Base-by-base conservation (phyloP, 305 asterid species). In the Fraxinus paxiana region DNA sequence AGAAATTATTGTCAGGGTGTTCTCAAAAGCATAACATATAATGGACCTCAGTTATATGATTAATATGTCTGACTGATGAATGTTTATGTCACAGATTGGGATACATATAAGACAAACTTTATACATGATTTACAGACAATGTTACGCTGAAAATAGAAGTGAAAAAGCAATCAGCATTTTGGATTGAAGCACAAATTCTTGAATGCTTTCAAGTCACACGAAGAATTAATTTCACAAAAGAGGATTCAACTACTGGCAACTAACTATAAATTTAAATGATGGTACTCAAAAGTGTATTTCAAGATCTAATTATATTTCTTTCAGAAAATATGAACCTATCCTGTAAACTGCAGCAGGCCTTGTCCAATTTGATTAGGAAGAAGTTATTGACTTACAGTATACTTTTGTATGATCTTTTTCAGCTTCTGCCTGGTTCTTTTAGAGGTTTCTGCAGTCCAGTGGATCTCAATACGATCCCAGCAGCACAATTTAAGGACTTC, bases 391-490 rank as follows among this genome's bases (percentile, higher is more conserved):
- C 95, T 86, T 87, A 96, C 99, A 85, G 86, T 91, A 81, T 88
- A 96, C 86, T 92, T 91, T 51, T 93, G 92, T 26, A 96, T 89
- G 48, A 93, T 90, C 89, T 90, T 94, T 81, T 86, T 91, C 73
- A 94, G 85, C 88, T 96, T 93, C 87, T 88, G 90, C 86, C 98
- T 88, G 79, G 90, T 88, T 85, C 86, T 89, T 87, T 87, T 93
- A 76, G 92, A 91, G 85, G 82, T 90, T 81, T 92, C 99, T 83
- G 91, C 78, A 81, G 90, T 89, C 72, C 85, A 69, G 85, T 86
- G 78, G 86, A 80, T 90, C 79, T 93, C 97, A 12, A 80, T 61
- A 75, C 88, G 92, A 82, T 91, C 97, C 99, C 98, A 94, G 31
- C 92, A 89, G 77, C 97, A 89, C 87, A 93, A 82, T 84, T 92